These are phyloP conservation scores for Dioscorea alata DNA, from an alignment of 106 monocot genomes.

Conservation along the genomic window DNA sequence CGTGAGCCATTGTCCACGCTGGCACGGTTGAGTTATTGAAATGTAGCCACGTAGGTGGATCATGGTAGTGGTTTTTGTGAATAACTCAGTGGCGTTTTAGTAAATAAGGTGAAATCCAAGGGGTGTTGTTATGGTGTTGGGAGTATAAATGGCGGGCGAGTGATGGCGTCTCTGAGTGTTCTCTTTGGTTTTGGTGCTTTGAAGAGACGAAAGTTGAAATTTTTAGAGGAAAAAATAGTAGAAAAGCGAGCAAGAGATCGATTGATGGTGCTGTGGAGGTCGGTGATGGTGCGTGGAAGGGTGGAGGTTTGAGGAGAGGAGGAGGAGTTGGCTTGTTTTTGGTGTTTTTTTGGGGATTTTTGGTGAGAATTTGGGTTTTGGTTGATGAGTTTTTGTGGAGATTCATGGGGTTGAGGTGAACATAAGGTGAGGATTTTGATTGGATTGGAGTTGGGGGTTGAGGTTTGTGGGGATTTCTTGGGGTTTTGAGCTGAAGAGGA, in stretches of 20 bases:
- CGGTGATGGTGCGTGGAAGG: constrained; percentile 27
- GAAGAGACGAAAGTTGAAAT: constrained; percentile 12
- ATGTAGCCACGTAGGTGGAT: no score
- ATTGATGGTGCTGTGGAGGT: constrained; percentile 9
- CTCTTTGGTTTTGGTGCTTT: constrained; percentile 32
- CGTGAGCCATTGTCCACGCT: no score
- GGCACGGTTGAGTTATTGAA: no score
- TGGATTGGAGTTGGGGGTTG: background rate
- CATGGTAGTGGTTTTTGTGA: no score
- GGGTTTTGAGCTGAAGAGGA: no score
- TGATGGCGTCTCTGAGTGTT: background rate
- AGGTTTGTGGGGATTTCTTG: no score
- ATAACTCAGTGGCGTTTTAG: no score
- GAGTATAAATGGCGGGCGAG: background rate
- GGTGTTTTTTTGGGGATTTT: background rate
- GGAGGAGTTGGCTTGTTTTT: constrained; percentile 2
- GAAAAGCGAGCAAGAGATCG: constrained; percentile 4
- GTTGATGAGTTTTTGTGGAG: background rate
- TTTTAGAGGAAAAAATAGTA: constrained; percentile 1
- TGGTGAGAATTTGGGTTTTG: constrained; percentile 3
- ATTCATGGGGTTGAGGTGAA: background rate
- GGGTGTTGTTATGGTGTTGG: background rate
- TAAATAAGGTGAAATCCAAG: no score
- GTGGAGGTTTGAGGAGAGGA: background rate
- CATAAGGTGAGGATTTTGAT: background rate